Percentiles rank a stretch among this genome's conserved stretches.
Evolutionary conservation across 2,329 filamentous ascomycete genomes (phyloP).

Genomic region (Aspergillus sergii): DNA sequence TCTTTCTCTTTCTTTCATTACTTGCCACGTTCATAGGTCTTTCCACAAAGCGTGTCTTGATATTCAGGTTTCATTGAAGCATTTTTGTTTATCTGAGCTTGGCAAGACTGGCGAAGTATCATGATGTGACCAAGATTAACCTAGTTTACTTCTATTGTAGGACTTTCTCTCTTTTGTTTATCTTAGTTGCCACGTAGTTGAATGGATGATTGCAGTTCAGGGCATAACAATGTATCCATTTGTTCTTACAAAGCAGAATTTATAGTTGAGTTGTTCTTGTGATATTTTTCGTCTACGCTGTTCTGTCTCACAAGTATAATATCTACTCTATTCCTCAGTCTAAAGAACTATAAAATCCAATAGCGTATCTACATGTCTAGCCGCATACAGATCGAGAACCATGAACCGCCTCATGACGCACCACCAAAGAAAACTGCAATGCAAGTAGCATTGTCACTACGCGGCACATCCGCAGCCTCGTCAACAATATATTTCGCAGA

Average conservation of each 20-base stretch:
- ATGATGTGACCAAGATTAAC: not conserved
- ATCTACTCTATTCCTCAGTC: not conserved
- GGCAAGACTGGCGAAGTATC: not conserved
- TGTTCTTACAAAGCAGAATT: not conserved
- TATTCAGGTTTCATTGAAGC: not conserved
- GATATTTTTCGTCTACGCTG: not conserved
- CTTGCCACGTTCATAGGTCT: too few relatives aligned
- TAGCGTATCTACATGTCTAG: not conserved
- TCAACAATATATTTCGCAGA: conserved; percentile 3
- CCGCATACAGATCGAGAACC: not conserved
- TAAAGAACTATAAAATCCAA: not conserved
- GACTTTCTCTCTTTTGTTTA: too few relatives aligned
- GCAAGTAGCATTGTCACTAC: conserved; percentile 16
- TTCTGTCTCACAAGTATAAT: not conserved
- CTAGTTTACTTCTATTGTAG: too few relatives aligned
- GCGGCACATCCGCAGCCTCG: not conserved
- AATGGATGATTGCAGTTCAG: too few relatives aligned
- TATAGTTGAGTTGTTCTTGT: not conserved
- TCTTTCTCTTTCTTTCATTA: not conserved
- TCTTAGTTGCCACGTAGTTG: too few relatives aligned
- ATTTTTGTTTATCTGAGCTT: not conserved
- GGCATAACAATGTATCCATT: too few relatives aligned
- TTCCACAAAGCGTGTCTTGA: not conserved
- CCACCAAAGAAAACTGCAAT: conserved; percentile 9
- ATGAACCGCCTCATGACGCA: not conserved